phyloP scores from a whole-genome alignment of 1,284 basidiomycete species.

The Meira nashicola region DNA sequence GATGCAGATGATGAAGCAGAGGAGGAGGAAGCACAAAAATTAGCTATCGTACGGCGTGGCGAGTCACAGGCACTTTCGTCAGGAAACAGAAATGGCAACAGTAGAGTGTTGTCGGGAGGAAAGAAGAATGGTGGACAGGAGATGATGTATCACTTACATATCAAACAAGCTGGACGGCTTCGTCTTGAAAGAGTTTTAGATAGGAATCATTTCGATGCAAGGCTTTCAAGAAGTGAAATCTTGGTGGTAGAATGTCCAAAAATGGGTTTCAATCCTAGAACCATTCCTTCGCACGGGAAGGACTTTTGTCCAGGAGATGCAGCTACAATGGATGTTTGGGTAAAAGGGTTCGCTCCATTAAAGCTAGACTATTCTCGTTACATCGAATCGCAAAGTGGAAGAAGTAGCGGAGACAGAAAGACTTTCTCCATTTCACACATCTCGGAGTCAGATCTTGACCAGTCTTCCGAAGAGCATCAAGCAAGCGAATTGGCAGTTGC shows the following conservation, averaged over 20 bases:
- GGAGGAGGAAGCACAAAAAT: background rate
- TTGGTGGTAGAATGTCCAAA: slow-evolving; percentile 46
- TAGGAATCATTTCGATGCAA: slow-evolving; percentile 36
- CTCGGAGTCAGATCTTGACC: background rate
- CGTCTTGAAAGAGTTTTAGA: slow-evolving; percentile 46
- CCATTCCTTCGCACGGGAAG: background rate
- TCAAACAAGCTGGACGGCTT: slow-evolving; percentile 35
- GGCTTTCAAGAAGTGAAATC: slow-evolving; percentile 30
- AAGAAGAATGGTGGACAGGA: slow-evolving; percentile 12
- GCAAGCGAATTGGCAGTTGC: slow-evolving; percentile 3
- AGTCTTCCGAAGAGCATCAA: background rate
- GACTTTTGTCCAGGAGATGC: slow-evolving; percentile 39
- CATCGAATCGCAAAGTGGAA: background rate
- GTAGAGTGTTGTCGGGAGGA: background rate
- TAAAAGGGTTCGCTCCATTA: slow-evolving; percentile 44
- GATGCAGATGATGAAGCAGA: slow-evolving; percentile 8
- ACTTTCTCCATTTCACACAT: slow-evolving; percentile 13
- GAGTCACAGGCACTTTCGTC: background rate
- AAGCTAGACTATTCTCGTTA: slow-evolving; percentile 34
- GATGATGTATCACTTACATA: slow-evolving; percentile 34
- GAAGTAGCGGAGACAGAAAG: background rate
- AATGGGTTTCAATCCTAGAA: slow-evolving; percentile 25
- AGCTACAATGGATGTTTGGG: slow-evolving; percentile 30
- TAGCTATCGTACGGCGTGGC: background rate
- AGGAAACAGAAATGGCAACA: background rate